phyloP scores from a whole-genome alignment of 2,329 filamentous ascomycete genomes.

The Pseudogymnoascus sp. region DNA sequence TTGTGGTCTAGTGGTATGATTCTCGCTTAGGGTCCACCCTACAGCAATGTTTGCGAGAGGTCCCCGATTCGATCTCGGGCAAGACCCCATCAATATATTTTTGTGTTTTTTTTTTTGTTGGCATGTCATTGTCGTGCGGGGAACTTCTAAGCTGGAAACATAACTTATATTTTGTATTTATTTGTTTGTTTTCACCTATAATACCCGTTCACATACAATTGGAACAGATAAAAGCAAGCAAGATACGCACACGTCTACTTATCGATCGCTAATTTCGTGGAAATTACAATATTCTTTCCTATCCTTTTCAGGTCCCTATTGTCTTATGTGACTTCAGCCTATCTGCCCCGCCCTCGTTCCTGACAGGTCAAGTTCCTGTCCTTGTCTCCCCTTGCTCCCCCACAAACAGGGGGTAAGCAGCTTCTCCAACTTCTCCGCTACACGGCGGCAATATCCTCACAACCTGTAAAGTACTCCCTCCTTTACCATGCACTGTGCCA shows the following conservation, averaged over 20 bases:
- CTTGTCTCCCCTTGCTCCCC: neutral
- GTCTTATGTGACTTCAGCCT: neutral
- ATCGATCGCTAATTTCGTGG: neutral
- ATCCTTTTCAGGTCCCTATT: neutral
- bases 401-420: neutral
- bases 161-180: neutral
- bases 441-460: neutral
- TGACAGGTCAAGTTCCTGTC: neutral
- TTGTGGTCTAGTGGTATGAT: slow-evolving; percentile 8
- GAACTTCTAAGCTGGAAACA: neutral
- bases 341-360: neutral
- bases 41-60: slow-evolving; percentile 6
- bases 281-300: neutral
- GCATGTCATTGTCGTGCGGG: neutral
- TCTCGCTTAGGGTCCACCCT: slow-evolving; percentile 6
- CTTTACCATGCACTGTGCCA: neutral
- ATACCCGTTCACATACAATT: neutral
- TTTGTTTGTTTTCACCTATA: neutral
- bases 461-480: neutral
- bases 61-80: slow-evolving; percentile 8
- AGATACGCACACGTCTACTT: neutral
- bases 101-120: neutral
- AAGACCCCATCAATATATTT: neutral
- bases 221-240: neutral
- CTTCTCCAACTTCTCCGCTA: neutral